Conservation (phyloP, 257 asterid species). For the Paraleonurus japonicus region DNA sequence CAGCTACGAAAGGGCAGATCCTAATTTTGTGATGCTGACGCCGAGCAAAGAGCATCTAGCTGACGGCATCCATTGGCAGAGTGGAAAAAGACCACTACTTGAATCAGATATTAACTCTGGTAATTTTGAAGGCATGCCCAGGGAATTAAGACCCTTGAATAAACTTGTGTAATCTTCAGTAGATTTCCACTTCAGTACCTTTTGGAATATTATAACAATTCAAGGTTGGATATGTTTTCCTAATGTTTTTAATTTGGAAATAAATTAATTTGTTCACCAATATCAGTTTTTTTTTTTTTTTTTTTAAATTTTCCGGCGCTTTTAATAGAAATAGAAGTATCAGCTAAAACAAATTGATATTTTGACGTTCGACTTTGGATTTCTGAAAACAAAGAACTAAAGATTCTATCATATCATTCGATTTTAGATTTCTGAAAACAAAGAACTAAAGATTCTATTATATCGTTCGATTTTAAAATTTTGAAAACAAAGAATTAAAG, state of each 20-base stretch:
- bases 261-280: not conserved
- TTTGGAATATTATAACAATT: not conserved
- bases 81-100: constrained; percentile 65
- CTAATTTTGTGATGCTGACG: constrained; percentile 88
- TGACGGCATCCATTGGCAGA: constrained; percentile 83
- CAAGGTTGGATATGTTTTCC: not conserved
- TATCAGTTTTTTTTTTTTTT: not conserved
- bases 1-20: constrained; percentile 94
- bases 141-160: constrained; percentile 72
- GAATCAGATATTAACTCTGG: constrained; percentile 78
- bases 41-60: constrained; percentile 95
- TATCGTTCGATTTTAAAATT: no score
- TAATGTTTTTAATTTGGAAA: not conserved
- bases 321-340: not conserved
- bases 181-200: not conserved
- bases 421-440: no score
- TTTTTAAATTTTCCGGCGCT: not conserved
- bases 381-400: not conserved
- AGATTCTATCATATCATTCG: no score
- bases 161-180: constrained; percentile 50
- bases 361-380: not conserved
- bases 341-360: not conserved
- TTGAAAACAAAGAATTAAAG: no score
- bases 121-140: constrained; percentile 73
- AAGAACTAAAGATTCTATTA: no score